These are phyloP conservation scores for Haematococcus lacustris DNA, from an alignment of 139 green algal species.

Conservation along the genomic window DNA sequence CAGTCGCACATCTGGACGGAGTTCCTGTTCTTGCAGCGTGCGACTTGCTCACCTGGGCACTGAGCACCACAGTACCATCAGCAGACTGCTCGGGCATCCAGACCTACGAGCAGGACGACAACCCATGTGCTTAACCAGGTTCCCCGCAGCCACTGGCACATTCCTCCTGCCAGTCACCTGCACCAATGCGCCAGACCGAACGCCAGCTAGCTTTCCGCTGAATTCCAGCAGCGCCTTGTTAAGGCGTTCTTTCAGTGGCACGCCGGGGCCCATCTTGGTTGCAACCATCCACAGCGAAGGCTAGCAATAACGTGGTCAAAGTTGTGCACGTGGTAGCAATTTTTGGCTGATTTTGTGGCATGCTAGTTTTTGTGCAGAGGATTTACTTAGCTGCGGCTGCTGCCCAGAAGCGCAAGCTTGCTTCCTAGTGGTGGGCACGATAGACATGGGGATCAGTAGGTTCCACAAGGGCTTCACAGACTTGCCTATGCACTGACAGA, in stretches of 20 bases:
- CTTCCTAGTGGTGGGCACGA: no score
- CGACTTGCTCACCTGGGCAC: slow-evolving; percentile 32
- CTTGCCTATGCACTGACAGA: no score
- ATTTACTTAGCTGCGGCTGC: no score
- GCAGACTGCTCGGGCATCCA: slow-evolving; percentile 48
- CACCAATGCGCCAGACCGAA: background rate
- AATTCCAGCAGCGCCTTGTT: background rate
- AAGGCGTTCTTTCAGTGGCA: background rate
- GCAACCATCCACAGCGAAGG: no score
- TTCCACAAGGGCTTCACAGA: no score
- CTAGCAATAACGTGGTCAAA: no score
- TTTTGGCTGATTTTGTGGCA: no score
- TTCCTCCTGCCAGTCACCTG: background rate
- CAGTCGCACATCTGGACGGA: background rate
- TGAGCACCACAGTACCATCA: slow-evolving; percentile 42
- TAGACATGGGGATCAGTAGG: no score
- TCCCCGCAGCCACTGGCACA: background rate
- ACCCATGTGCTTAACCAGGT: background rate
- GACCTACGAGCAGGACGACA: slow-evolving; percentile 31
- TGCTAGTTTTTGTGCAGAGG: no score
- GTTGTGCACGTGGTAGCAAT: no score
- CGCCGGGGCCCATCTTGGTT: no score
- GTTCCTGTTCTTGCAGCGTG: background rate
- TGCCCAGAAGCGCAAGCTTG: no score
- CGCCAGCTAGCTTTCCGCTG: background rate